Base-by-base conservation (phyloP, 1,284 basidiomycete genomes). In the Phlebopus sp. region DNA sequence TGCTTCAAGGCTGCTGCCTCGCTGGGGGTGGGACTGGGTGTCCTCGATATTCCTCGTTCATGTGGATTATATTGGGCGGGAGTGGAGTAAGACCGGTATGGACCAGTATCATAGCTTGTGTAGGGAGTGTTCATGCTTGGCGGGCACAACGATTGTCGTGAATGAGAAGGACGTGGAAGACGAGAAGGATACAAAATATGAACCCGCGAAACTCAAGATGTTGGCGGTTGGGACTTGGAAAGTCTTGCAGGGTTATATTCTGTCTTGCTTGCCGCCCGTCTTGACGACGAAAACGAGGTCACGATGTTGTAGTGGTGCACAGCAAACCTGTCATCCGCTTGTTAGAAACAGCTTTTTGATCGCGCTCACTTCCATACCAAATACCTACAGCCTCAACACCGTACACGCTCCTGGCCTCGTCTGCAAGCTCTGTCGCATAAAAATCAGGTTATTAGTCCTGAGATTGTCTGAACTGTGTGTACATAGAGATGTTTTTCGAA, bases 1-100 rank as follows among this genome's bases (percentile, higher is more conserved):
- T 68, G 62, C 5, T 58, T 52, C 48, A 82, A 61, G 39, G 73
- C 72, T 37, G 68, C 70, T 25, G 60, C 59, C 62, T 84, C 81
- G 56, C 78, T 81, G 4, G 81, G 82, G 0, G 82, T 81, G 0
- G 81, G 81, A 53, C 79, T 81, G 14, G 80, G 80, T 3, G 80
- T 82, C 30, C 79, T 59, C 14, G 50, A 44, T 15, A 25, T 15
- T 17, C 25, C 7, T 1, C 64, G 56, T 11, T 7, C 52, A 50
- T 50, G 47, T 37, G 59, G 47, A 19, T 47, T 51, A 42, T 59
- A 53, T 10, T 18, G 25, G 2, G 32, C 29, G 18, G 46, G 48
- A 8, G 25, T 47, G 3, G 40, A n/a, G 44, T 64, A 54, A 25
- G 44, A 27, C 10, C 35, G 41, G 23, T 51, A 43, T 13, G 48